phyloP scores from a whole-genome alignment of 2,329 filamentous ascomycete species.

The Mollisiaceae sp. region DNA sequence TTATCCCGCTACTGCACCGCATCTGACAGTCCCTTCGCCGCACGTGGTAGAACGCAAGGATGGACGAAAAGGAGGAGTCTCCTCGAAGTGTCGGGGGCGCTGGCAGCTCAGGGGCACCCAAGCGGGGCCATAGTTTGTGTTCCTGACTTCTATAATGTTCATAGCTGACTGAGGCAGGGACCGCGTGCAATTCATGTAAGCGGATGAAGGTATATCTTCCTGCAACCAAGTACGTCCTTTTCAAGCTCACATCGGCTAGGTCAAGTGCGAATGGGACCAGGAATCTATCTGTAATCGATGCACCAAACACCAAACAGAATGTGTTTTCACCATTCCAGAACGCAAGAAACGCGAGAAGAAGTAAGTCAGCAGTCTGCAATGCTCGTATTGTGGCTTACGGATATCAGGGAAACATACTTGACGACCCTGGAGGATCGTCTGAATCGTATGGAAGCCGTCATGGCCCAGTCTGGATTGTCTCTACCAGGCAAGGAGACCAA shows the following conservation, averaged over 20 bases:
- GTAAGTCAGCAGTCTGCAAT: not conserved
- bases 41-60: not conserved
- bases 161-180: not conserved
- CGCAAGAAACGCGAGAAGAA: constrained; percentile 11
- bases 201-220: not conserved
- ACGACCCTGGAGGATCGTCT: constrained; percentile 5
- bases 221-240: not conserved
- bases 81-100: not conserved
- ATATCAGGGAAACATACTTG: constrained; percentile 3
- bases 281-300: constrained; percentile 4
- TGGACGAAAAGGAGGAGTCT: not conserved
- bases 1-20: not conserved
- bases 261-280: constrained; percentile 7
- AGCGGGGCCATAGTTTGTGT: constrained; percentile 2
- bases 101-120: not conserved
- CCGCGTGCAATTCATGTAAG: constrained; percentile 2
- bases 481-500: not conserved
- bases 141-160: not conserved
- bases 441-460: constrained; percentile 3
- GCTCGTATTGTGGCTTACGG: not conserved
- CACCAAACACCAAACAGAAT: constrained; percentile 2
- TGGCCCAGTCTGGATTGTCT: not conserved
- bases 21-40: not conserved
- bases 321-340: not conserved
- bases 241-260: not conserved